Base-by-base conservation (phyloP, 148 eudicot genomes). In the Rhododendron griersonianum region DNA sequence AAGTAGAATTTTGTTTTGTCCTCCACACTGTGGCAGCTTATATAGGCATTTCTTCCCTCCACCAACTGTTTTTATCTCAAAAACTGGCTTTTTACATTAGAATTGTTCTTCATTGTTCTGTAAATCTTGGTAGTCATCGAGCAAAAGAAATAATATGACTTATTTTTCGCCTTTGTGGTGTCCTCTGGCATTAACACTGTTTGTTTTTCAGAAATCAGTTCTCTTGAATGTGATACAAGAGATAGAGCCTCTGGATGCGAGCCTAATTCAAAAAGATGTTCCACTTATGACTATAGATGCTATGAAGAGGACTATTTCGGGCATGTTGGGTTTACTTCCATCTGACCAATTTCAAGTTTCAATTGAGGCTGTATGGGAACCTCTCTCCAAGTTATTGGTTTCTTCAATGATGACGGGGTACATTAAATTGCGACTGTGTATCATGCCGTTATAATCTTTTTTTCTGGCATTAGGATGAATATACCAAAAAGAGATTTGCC, bases 331-430 rank as follows among this genome's bases (percentile, higher is more conserved):
- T 47, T 92, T 96, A 87, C 96, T 96, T 88, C 99, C 99, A n/a
- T 96, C 99, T 11, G 94, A 92, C 87, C 98, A 93, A 85, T 96
- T 96, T 91, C 98, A 95, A 88, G 96, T 96, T 82, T 90, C 84
- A 55, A 87, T 96, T 83, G 99, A 96, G 90, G 98, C 99, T 69
- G 84, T 94, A 48, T 96, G 98, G 98, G 98, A 93, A 83, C 98
- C 99, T 57, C 98, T 96, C 65, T 96, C 95, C 88, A 93, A 93
- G 90, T 90, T 96, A 87, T 86, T 95, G 90, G 88, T 96, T 84
- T 95, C 98, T 75, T 95, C 99, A 15, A 93, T 96, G 98, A 93
- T 93, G 98, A 96, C 96, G 18, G 99, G 99, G 99, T 96, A 95
- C 82, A 89, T 83, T 85, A 48, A 6, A 74, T 59, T 85, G 73